Conservation (phyloP, 441 rosid genomes). For the Brassica balearica region DNA sequence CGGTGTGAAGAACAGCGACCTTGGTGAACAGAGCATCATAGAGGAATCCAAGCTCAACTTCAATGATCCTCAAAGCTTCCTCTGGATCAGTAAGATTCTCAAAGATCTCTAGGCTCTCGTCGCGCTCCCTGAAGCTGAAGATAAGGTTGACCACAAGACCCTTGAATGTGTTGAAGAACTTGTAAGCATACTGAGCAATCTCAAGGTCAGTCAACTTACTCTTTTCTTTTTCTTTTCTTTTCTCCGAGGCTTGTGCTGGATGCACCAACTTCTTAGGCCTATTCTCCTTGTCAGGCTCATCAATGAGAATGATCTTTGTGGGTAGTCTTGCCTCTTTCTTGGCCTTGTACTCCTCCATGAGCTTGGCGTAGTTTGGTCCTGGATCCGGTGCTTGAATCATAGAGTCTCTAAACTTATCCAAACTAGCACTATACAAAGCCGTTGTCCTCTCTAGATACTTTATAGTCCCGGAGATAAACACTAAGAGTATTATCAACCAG, state of each 20-base stretch:
- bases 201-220: conserved; percentile 27
- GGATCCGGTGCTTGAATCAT: conserved; percentile 56
- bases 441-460: conserved; percentile 62
- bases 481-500: conserved; percentile 44
- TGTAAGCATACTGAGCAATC: conserved; percentile 47
- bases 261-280: conserved; percentile 27
- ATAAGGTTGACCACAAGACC: conserved; percentile 56
- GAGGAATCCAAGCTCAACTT: conserved; percentile 64
- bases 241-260: background rate
- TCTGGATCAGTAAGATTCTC: background rate
- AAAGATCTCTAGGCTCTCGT: conserved; percentile 56
- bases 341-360: conserved; percentile 58
- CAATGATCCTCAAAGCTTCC: conserved; percentile 56
- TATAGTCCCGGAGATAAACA: conserved; percentile 51
- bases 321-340: conserved; percentile 50
- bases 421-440: conserved; percentile 63
- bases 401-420: conserved; percentile 55
- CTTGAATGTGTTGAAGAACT: conserved; percentile 52
- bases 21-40: conserved; percentile 67
- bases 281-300: conserved; percentile 51
- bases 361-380: conserved; percentile 58
- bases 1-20: conserved; percentile 45
- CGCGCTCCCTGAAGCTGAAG: conserved; percentile 46
- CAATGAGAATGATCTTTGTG: conserved; percentile 48
- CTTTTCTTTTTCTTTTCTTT: fast-evolving